Conservation (phyloP, 768 basidiomycete genomes). For the Bullera alba region DNA sequence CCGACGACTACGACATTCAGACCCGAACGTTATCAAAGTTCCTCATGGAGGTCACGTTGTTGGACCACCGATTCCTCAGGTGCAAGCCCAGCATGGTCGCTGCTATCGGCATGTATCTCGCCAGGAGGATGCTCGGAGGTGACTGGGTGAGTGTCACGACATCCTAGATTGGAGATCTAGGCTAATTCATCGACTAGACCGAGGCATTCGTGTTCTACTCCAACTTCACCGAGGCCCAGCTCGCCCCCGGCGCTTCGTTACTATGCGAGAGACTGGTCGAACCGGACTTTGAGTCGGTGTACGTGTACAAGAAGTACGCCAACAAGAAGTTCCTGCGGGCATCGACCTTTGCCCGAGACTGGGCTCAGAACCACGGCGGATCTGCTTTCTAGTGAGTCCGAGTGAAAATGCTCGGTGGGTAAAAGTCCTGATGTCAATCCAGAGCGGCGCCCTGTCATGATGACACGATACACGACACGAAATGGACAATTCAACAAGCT, state of each 20-base stretch:
- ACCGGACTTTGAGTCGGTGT: conserved; percentile 68
- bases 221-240: conserved; percentile 79
- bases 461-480: too few relatives aligned
- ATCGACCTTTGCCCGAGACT: conserved; percentile 49
- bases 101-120: conserved; percentile 94
- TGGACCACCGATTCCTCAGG: conserved; percentile 86
- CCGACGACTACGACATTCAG: conserved; percentile 97
- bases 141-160: conserved; percentile 71
- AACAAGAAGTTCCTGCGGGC: conserved; percentile 96
- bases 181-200: conserved; percentile 55
- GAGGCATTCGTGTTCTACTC: conserved; percentile 89
- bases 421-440: too few relatives aligned
- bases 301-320: conserved; percentile 92
- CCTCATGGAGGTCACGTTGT: conserved; percentile 86
- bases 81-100: conserved; percentile 90
- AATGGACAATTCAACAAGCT: too few relatives aligned
- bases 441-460: too few relatives aligned
- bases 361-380: conserved; percentile 43
- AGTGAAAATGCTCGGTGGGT: not conserved
- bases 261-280: conserved; percentile 77
- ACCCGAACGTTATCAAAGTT: conserved; percentile 97
- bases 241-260: conserved; percentile 70
- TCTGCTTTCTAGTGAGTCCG: conserved; percentile 23
- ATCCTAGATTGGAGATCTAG: not conserved
- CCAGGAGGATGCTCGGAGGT: conserved; percentile 85